phyloP scores from a whole-genome alignment of 345 rosid species.

The Pugionium dolabratum region DNA sequence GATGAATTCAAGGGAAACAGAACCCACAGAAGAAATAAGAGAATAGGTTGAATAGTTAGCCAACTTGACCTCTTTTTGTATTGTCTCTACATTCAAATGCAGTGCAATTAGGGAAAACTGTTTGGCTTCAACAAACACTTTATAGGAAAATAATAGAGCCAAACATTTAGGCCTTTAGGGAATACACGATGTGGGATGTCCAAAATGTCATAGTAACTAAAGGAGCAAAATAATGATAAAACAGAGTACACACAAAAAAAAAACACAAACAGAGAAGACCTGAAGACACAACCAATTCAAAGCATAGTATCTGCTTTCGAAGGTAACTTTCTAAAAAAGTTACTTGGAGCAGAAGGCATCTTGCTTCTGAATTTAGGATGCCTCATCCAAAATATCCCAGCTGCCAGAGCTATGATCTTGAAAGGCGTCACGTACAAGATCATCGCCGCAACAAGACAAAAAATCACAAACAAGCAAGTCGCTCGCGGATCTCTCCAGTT shows the following conservation, averaged over 20 bases:
- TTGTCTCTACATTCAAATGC: slow-evolving; percentile 24
- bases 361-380: slow-evolving; percentile 87
- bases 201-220: slow-evolving; percentile 9
- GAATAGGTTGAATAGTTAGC: slow-evolving; percentile 45
- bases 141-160: too few species aligned
- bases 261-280: neutral
- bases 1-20: neutral
- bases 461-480: slow-evolving; percentile 63
- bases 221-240: neutral
- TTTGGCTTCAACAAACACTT: neutral
- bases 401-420: slow-evolving; percentile 57
- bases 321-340: slow-evolving; percentile 81
- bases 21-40: neutral
- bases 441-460: slow-evolving; percentile 71
- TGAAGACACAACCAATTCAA: slow-evolving; percentile 27
- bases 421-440: slow-evolving; percentile 69
- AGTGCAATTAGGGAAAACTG: slow-evolving; percentile 14
- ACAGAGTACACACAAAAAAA: slow-evolving; percentile 5
- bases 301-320: slow-evolving; percentile 83
- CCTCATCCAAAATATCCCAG: slow-evolving; percentile 67
- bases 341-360: slow-evolving; percentile 80
- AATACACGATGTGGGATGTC: neutral
- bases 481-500: slow-evolving; percentile 92
- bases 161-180: too few species aligned
- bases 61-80: slow-evolving; percentile 32